Evolutionary conservation across 2,329 filamentous ascomycete species (phyloP), one percentile per base, ranked within the genome.

Genomic region (Cladosporium sp.): DNA sequence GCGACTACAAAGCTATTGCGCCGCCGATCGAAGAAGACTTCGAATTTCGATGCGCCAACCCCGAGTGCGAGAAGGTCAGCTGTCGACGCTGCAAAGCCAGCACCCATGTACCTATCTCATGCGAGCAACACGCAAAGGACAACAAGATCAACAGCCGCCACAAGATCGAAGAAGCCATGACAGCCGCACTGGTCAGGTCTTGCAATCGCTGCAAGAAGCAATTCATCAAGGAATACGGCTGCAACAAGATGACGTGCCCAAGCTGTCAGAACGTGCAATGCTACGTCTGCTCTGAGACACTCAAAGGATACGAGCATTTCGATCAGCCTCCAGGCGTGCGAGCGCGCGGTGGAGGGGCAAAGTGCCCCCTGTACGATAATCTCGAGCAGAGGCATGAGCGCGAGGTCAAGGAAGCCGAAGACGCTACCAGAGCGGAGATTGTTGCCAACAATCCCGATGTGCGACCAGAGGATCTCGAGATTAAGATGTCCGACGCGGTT

Each of bases 161-260:
- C 56, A 68, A 74, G 3, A 80, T 95, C 24, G 89, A 95, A 66
- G 89, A 95, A 65, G 89, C 88, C 17, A 92, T 91, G 86, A 89
- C 86, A 2, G 77, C 79, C 13, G 89, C 89, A 1, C 61, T 95
- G 58, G 86, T 95, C 48, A 80, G 89, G 17, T 82, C 74, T 22
- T 95, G 89, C 73, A 89, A 88, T 54, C 74, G 73, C 55, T 85
- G 86, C 68, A 73, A 76, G n/a, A 80, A 82, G n/a, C 82, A 84
- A 0, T 93, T 92, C 60, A 79, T 95, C 65, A 95, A 95, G 64
- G 79, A 84, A 30, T 66, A 73, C 27, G 89, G 89, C 2, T 95
- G 89, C 71, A 95, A 95, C 70, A 91, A 91, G 69, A 88, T 95
- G 80, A 77, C 67, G 0, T 95, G 89, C 65, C 73, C 79, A 0